Conservation (phyloP, 1,139 yeast species). For the Geotrichum fermentans region DNA sequence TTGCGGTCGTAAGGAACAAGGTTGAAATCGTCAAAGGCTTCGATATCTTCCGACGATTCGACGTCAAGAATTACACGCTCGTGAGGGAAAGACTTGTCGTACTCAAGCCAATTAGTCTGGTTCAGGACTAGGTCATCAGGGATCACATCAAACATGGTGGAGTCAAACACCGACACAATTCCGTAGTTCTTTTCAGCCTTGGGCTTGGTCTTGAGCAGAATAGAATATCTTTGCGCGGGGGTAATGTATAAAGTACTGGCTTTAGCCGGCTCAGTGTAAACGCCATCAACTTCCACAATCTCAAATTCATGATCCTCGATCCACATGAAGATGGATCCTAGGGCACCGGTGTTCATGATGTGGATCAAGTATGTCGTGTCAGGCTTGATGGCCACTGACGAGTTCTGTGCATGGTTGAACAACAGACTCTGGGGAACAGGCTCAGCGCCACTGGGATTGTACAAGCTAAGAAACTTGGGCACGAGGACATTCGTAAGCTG, state of each 20-base stretch:
- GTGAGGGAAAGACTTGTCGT: conserved; percentile 44
- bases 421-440: conserved; percentile 81
- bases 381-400: conserved; percentile 68
- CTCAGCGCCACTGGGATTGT: conserved; percentile 95
- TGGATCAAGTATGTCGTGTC: conserved; percentile 75
- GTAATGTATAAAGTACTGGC: conserved; percentile 61
- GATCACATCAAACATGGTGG: conserved; percentile 67
- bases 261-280: conserved; percentile 60
- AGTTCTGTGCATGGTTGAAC: conserved; percentile 72
- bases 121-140: conserved; percentile 63
- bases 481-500: conserved; percentile 50
- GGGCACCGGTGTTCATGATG: conserved; percentile 77
- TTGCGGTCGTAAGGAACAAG: conserved; percentile 53
- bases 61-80: conserved; percentile 44
- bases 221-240: conserved; percentile 74
- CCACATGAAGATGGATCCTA: conserved; percentile 78
- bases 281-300: conserved; percentile 81
- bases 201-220: conserved; percentile 65
- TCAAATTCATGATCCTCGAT: conserved; percentile 80
- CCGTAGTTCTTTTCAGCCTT: conserved; percentile 60
- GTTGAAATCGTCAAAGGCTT: conserved; percentile 51
- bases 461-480: conserved; percentile 53
- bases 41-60: conserved; percentile 36
- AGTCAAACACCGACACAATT: conserved; percentile 71
- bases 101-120: conserved; percentile 66